These are phyloP conservation scores for Globomyces pollinis-pini DNA, from an alignment of 192 early-diverging fungal genomes.

Conservation along the genomic window DNA sequence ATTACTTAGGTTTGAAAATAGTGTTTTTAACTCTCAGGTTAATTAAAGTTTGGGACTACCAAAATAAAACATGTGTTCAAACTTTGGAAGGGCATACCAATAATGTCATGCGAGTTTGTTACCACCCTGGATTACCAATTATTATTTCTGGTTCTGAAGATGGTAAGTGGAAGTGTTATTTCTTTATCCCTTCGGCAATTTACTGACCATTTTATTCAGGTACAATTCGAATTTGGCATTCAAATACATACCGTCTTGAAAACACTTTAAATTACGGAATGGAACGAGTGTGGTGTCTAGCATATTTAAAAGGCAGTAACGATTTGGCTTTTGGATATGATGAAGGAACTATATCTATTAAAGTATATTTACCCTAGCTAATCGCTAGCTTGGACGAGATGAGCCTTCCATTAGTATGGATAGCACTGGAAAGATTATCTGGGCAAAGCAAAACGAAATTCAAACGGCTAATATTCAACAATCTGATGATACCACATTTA, in stretches of 20 bases:
- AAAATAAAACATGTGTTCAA: conserved; percentile 98
- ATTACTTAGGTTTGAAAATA: too few species aligned
- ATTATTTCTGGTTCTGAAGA: conserved; percentile 94
- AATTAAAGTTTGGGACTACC: conserved; percentile 98
- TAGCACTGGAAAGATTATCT: conserved; percentile 91
- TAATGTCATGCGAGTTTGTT: conserved; percentile 83
- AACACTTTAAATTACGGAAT: conserved; percentile 97
- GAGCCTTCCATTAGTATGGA: conserved; percentile 67
- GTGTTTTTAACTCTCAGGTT: conserved; percentile 29
- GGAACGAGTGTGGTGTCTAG: conserved; percentile 94
- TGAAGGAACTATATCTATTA: conserved; percentile 90
- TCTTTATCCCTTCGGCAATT: background rate
- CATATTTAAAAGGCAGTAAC: conserved; percentile 77
- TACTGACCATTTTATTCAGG: background rate
- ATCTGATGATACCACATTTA: conserved; percentile 67
- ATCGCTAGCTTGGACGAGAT: conserved; percentile 1
- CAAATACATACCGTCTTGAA: conserved; percentile 92
- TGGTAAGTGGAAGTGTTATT: conserved; percentile 45
- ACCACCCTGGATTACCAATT: conserved; percentile 95
- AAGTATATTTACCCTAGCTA: too few species aligned
- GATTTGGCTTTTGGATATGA: conserved; percentile 95
- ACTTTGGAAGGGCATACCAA: conserved; percentile 96
- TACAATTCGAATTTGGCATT: conserved; percentile 90
- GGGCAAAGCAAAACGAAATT: conserved; percentile 95
- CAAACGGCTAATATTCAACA: conserved; percentile 91